Evolutionary conservation across 352 stramenopile species (phyloP).

Genomic region (Elongisporangium anandrum): DNA sequence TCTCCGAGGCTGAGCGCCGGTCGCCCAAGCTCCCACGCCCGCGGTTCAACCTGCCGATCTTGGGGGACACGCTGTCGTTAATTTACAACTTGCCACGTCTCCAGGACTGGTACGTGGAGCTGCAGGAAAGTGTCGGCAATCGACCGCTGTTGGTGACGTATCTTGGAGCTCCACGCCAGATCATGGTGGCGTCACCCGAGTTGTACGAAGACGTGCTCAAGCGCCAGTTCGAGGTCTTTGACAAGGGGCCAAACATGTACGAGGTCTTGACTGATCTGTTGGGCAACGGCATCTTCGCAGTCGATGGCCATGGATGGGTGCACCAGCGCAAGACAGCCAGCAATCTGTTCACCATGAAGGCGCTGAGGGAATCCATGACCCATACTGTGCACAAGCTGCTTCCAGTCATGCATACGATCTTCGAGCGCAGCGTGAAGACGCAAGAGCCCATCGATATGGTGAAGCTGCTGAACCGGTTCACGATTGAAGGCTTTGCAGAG

Average conservation of each 20-base stretch:
- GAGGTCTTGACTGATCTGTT: slow-evolving; percentile 41
- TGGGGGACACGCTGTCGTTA: slow-evolving; percentile 41
- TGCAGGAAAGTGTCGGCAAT: slow-evolving; percentile 28
- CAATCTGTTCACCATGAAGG: slow-evolving; percentile 79
- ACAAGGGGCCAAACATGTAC: slow-evolving; percentile 38
- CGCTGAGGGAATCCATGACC: slow-evolving; percentile 49
- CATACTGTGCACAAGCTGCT: slow-evolving; percentile 22
- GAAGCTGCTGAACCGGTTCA: slow-evolving; percentile 1
- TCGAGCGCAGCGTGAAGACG: slow-evolving; percentile 8
- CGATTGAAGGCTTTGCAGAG: not conserved
- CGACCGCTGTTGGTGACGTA: slow-evolving; percentile 29
- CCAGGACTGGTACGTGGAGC: slow-evolving; percentile 43
- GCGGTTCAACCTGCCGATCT: slow-evolving; percentile 25
- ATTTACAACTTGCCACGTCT: slow-evolving; percentile 29
- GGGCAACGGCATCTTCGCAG: slow-evolving; percentile 60
- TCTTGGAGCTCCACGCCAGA: slow-evolving; percentile 26
- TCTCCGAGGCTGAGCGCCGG: slow-evolving; percentile 16
- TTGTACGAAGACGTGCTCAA: slow-evolving; percentile 51
- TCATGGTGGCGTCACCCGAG: slow-evolving; percentile 36
- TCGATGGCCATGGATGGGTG: slow-evolving; percentile 59
- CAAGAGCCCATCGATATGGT: not conserved
- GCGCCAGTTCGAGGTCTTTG: slow-evolving; percentile 64
- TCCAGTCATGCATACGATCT: slow-evolving; percentile 13
- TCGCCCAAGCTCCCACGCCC: slow-evolving; percentile 15
- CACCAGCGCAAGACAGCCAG: slow-evolving; percentile 76